Evolutionary conservation across 768 basidiomycete genomes (phyloP), one percentile per base, ranked within the genome.

Genomic region (Daedaleopsis nitida): DNA sequence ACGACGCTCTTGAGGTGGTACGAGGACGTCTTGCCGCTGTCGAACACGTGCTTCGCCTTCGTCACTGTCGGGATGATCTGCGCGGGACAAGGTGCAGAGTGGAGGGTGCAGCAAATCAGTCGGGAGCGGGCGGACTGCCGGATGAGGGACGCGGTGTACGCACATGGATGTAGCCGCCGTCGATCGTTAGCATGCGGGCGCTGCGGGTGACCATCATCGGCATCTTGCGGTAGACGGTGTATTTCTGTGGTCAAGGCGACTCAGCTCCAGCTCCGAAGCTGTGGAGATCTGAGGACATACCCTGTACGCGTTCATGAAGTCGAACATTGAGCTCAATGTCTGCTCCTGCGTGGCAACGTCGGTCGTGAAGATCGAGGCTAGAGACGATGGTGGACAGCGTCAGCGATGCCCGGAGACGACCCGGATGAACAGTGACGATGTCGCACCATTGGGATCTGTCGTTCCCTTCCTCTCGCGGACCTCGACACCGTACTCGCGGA

Each of bases 91-190:
- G 7, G 27, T 32, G 7, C 27, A 32, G 3, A 32, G 27, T 32
- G 27, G 4, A 32, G 27, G 27, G 27, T 32, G 7, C 27, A 32
- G 27, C 27, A 32, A 7, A 21, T 62, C 35, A 58, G 63, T 34
- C 37, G 13, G 42, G 13, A 14, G 27, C 24, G 13, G 12, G 42
- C 2, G 7, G 23, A 14, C 12, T n/a, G 24, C 19, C 23, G n/a
- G 13, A 57, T 48, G 52, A 38, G 13, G 37, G 19, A 21, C 17
- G 14, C 47, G 24, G 16, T 24, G 16, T 55, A 72, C 84, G 62
- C 60, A 94, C 92, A 71, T 95, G 92, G 38, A 97, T 86, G 68
- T 98, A 98, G 65, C 88, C 92, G 4, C 95, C 95, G 73, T 99
- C 97, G 63, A 98, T 92, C 14, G 96, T 96, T 1, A 99, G 82